Base-by-base conservation (phyloP, 2,329 filamentous ascomycete species). In the Alternaria gaisen region DNA sequence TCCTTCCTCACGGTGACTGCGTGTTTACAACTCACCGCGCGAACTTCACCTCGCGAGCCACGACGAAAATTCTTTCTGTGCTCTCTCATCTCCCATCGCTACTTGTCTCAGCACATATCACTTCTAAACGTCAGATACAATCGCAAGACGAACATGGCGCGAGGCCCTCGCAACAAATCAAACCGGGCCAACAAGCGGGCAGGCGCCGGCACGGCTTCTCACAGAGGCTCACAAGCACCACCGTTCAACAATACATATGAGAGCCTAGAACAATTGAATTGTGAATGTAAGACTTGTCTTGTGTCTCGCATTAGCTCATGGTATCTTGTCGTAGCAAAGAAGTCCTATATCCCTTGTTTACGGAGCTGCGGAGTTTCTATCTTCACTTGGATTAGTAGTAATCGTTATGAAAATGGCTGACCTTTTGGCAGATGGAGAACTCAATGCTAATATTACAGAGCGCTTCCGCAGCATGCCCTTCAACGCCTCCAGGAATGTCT, bases 381-480 rank as follows among this genome's bases (percentile, higher is more conserved):
- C 34, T 28, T 16, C n/a, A 5, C 48, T 22, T 36, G 1, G 24
- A 24, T 28, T 20, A 6, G n/a, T 7, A 40, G 6, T 16, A 34
- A 32, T 24, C 11, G n/a, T 3, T 1, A 57, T 59, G 54, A 24
- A 28, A 10, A 24, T 46, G 11, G n/a, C 63, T 69, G 16, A 69
- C 32, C 8, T 5, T 4, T 44, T 10, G 3, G 16, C 32, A 71
- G 70, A 60, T 53, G 66, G 60, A 7, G 63, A 72, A 24, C 24
- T 66, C 34, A 69, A 73, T 41, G 61, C 64, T 12, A 48, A 65
- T 36, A 44, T 72, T 11, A 41, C 48, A 0, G 69, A 72, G 59
- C 61, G 66, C 9, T 69, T 68, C 24, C 48, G 56, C 1, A 26
- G 50, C 20, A 50, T 24, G 20, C 20, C 32, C 16, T 28, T 36